A percentile compares a stretch with the other conserved stretches of the same genome.
Conservation (phyloP, 2,329 filamentous ascomycete species). For the Botrytis squamosa region DNA sequence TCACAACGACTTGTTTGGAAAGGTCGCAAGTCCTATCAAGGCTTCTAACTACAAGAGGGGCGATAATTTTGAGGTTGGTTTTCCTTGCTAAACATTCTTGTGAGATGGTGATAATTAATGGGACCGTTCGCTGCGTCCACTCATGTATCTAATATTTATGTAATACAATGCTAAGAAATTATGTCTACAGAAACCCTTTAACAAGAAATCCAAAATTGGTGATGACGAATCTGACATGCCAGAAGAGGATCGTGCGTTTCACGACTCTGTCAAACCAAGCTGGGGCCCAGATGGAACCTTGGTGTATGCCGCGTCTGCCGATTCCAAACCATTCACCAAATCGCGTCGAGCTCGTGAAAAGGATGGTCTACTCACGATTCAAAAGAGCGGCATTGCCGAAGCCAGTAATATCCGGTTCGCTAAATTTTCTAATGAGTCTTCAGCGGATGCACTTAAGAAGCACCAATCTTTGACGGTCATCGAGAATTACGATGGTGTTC, state of each 20-base stretch:
- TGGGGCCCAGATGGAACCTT: constrained; percentile 77
- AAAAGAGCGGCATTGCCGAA: constrained; percentile 59
- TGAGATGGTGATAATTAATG: constrained; percentile 26
- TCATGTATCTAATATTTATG: constrained; percentile 40
- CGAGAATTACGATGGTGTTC: constrained; percentile 55
- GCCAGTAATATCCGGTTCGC: constrained; percentile 64
- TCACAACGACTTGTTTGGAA: constrained; percentile 90
- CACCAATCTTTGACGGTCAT: constrained; percentile 59
- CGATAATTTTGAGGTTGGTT: constrained; percentile 89
- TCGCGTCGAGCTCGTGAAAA: constrained; percentile 35
- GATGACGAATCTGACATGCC: constrained; percentile 61
- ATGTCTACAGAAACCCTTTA: constrained; percentile 75
- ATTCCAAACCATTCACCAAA: constrained; percentile 38
- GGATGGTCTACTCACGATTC: constrained; percentile 52
- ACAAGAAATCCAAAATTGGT: constrained; percentile 71
- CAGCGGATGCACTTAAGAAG: constrained; percentile 52
- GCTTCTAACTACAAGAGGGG: constrained; percentile 56
- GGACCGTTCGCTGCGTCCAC: constrained; percentile 38
- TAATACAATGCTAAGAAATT: constrained; percentile 49
- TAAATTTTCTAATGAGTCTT: constrained; percentile 60
- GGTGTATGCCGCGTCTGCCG: constrained; percentile 56
- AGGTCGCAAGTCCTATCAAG: constrained; percentile 59
- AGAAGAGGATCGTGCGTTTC: constrained; percentile 63
- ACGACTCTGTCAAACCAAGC: constrained; percentile 71
- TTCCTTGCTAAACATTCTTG: constrained; percentile 39